phyloP scores from a whole-genome alignment of 1,284 basidiomycete genomes.

The Polyporus tsugae region DNA sequence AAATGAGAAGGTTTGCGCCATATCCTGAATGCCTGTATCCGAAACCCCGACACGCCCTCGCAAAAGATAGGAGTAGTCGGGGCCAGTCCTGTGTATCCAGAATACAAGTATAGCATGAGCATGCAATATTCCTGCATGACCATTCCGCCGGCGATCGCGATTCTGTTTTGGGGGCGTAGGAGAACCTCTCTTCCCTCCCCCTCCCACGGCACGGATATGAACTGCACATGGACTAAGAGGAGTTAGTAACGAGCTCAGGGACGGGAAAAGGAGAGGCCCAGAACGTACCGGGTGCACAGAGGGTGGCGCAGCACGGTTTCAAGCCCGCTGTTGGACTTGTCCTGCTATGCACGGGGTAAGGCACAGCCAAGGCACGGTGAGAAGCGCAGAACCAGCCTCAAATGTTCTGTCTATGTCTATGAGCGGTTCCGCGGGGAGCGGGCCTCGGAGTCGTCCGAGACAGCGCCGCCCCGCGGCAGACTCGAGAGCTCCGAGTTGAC shows the following conservation, averaged over 20 bases:
- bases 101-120: not conserved
- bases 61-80: not conserved
- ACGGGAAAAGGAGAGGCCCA: not conserved
- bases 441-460: constrained; percentile 17
- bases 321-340: not conserved
- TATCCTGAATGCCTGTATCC: not conserved
- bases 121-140: not conserved
- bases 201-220: not conserved
- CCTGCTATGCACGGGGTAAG: not conserved
- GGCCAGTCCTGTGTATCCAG: not conserved
- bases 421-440: constrained; percentile 19
- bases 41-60: not conserved
- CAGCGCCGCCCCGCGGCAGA: constrained; percentile 1
- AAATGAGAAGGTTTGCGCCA: not conserved
- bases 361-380: not conserved
- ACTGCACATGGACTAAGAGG: not conserved
- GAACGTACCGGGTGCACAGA: not conserved
- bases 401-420: constrained; percentile 6
- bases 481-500: not conserved
- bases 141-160: not conserved
- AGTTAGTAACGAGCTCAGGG: not conserved
- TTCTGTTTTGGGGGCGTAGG: not conserved
- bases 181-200: not conserved
- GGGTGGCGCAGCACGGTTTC: not conserved
- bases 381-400: constrained; percentile 1